Base-by-base conservation (phyloP, 2,329 filamentous ascomycete genomes). In the Berkeleyomyces rouxiae region DNA sequence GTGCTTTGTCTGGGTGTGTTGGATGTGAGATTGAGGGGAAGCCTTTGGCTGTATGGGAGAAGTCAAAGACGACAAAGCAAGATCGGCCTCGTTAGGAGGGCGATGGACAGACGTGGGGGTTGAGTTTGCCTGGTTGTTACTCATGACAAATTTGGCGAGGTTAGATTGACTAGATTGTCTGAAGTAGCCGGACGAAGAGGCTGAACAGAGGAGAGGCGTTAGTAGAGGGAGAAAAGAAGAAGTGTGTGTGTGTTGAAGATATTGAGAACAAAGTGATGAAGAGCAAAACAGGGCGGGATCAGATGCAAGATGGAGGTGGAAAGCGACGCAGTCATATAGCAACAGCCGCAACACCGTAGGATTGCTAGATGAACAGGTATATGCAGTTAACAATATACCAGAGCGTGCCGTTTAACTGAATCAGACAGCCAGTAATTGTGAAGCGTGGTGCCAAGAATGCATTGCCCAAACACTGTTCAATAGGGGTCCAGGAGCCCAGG, bases 141-240 rank as follows among this genome's bases (percentile, higher is more conserved):
- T 74, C 75, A 77, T 77, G 71, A 74, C 75, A 71, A 75, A 70
- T 70, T 76, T 76, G 62, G 74, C 73, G 64, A 76, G 70, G 62
- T 70, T 70, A 59, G 74, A 75, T 63, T 76, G 74, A 64, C 73
- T 73, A 64, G 73, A 71, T 69, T 74, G 72, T 69, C 68, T 70
- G 39, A 64, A 64, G 47, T 61, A 64, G 53, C 53, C 37, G 44
- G 59, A 42, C 39, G 63, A 58, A 59, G 61, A 6, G 16, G 53
- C 33, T 23, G n/a, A 59, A 49, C 16, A 59, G 36, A 51, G 55
- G 55, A 43, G 6, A 44, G 33, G 43, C 23, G 16, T 37, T 58
- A 58, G 58, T 59, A 46, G 37, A 51, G 13, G 16, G 31, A 31
- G 11, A 51, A 31, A 46, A 46, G 16, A 7, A 59, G 23, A 44